Percentiles rank a stretch among this genome's conserved stretches.
These are phyloP conservation scores for Huntiella abstrusa DNA, from an alignment of 2,329 filamentous ascomycete genomes.

Conservation along the genomic window DNA sequence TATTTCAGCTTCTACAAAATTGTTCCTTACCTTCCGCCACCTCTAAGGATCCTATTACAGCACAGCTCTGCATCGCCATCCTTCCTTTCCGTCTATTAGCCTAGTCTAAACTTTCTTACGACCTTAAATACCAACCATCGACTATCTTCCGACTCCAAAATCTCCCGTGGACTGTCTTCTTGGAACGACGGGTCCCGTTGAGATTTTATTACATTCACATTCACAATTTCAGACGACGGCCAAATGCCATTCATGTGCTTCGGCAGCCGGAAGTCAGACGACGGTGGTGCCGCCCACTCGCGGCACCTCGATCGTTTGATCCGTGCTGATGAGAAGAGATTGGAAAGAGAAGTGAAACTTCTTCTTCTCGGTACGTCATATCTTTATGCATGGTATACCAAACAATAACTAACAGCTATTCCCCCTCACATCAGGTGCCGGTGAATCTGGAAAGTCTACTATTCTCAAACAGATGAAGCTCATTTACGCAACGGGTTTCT, in stretches of 20 bases:
- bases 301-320: slow-evolving; percentile 74
- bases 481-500: slow-evolving; percentile 87
- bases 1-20: too few species aligned
- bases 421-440: slow-evolving; percentile 46
- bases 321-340: slow-evolving; percentile 69
- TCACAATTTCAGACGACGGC: slow-evolving; percentile 12
- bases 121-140: too few species aligned
- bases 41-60: too few species aligned
- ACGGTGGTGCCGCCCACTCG: slow-evolving; percentile 34
- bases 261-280: slow-evolving; percentile 33
- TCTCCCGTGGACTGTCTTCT: too few species aligned
- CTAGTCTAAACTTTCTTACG: too few species aligned
- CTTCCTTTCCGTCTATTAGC: too few species aligned
- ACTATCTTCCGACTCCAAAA: too few species aligned
- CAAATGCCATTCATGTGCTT: slow-evolving; percentile 38
- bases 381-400: background rate
- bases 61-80: too few species aligned
- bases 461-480: slow-evolving; percentile 98
- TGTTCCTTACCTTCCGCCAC: too few species aligned
- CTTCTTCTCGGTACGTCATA: slow-evolving; percentile 55
- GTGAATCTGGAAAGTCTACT: slow-evolving; percentile 80
- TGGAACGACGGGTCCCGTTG: too few species aligned
- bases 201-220: background rate
- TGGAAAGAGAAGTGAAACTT: slow-evolving; percentile 81
- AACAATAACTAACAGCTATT: slow-evolving; percentile 9